phyloP scores from a whole-genome alignment of 352 stramenopile species.

The Pythium vanterpoolii region DNA sequence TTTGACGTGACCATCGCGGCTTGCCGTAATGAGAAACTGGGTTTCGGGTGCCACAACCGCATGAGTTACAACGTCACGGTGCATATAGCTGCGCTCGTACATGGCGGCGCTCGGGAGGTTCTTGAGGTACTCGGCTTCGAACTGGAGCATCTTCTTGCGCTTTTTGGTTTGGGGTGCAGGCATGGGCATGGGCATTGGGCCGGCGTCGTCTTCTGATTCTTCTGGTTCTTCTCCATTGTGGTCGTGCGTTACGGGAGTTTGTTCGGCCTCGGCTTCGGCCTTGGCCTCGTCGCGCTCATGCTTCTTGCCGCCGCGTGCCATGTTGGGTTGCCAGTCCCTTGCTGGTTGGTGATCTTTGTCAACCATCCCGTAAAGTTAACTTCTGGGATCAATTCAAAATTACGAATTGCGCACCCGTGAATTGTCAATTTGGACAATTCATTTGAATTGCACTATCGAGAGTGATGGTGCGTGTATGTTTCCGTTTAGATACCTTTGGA shows the following conservation, averaged over 20 bases:
- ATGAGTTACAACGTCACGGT: conserved; percentile 94
- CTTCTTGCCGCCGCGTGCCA: background rate
- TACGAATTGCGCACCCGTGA: no score
- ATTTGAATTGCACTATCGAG: conserved; percentile 5
- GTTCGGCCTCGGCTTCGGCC: background rate
- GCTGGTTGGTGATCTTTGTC: background rate
- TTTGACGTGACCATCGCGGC: conserved; percentile 96
- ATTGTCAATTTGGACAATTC: conserved; percentile 4
- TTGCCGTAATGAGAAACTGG: conserved; percentile 96
- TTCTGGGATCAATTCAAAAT: conserved; percentile 2
- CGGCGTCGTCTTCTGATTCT: conserved; percentile 38
- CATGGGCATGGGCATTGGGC: conserved; percentile 59
- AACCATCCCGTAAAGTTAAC: background rate
- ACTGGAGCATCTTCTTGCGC: conserved; percentile 51
- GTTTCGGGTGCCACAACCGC: conserved; percentile 87
- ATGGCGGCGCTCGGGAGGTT: conserved; percentile 87
- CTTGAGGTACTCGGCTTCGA: conserved; percentile 71
- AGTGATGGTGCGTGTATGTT: background rate
- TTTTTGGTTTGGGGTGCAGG: conserved; percentile 27
- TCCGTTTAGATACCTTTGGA: background rate
- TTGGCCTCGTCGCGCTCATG: background rate
- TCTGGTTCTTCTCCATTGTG: background rate
- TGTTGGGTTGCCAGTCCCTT: background rate
- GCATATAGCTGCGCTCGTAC: conserved; percentile 98
- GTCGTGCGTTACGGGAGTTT: background rate